Evolutionary conservation across 2,329 filamentous ascomycete species (phyloP).

Genomic region (Helotiales sp.): DNA sequence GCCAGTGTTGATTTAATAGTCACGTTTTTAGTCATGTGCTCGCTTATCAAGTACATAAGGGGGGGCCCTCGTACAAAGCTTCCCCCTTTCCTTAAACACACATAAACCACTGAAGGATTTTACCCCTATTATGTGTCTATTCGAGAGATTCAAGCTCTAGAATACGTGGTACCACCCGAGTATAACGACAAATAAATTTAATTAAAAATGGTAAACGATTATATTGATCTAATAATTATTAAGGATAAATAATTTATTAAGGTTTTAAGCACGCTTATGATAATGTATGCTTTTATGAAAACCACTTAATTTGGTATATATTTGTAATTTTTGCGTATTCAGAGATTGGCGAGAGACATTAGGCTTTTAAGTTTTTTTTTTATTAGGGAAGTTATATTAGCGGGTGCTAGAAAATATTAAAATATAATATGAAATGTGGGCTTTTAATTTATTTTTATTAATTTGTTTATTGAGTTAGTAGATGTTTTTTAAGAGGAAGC

Average conservation of each 20-base stretch:
- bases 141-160: too few relatives aligned
- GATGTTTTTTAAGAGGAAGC: constrained; percentile 44
- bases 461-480: constrained; percentile 32
- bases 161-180: too few relatives aligned
- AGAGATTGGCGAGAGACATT: constrained; percentile 24
- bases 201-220: constrained; percentile 5
- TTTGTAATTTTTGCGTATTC: constrained; percentile 18
- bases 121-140: too few relatives aligned
- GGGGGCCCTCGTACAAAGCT: too few relatives aligned
- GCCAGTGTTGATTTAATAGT: too few relatives aligned
- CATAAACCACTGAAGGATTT: too few relatives aligned
- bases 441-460: constrained; percentile 18
- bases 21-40: too few relatives aligned
- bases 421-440: constrained; percentile 10
- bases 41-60: too few relatives aligned
- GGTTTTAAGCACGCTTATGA: not conserved
- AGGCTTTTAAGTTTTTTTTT: constrained; percentile 24
- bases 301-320: constrained; percentile 14
- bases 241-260: constrained; percentile 10
- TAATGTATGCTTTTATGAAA: not conserved
- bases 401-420: constrained; percentile 21
- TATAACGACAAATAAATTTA: constrained; percentile 13
- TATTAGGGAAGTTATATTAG: constrained; percentile 21
- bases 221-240: constrained; percentile 1
- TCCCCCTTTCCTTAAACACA: too few relatives aligned